phyloP scores from a whole-genome alignment of 345 rosid genomes.

The Eucalyptus microcorys region DNA sequence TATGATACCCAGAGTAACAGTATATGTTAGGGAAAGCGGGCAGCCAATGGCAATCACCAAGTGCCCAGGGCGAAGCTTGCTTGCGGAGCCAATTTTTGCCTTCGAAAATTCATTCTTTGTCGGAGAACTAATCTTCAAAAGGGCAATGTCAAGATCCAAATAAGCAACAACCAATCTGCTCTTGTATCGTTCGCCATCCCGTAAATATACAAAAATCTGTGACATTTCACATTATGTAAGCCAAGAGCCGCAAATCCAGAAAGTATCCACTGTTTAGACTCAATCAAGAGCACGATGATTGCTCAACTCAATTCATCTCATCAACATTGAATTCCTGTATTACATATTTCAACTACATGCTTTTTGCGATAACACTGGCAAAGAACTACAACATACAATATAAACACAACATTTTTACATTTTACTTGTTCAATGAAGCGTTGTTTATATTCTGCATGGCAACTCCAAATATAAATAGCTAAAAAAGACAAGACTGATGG shows the following conservation, averaged over 20 bases:
- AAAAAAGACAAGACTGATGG: background rate
- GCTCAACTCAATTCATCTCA: background rate
- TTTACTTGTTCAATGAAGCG: background rate
- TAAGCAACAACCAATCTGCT: conserved; percentile 66
- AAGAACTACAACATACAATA: background rate
- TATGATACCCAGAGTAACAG: conserved; percentile 87
- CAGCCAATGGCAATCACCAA: conserved; percentile 86
- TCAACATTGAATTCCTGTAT: background rate
- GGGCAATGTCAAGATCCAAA: conserved; percentile 86
- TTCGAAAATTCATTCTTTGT: conserved; percentile 47
- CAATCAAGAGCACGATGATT: background rate
- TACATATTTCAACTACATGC: background rate
- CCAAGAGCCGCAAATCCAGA: background rate
- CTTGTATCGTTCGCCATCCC: conserved; percentile 69
- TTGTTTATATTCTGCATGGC: background rate
- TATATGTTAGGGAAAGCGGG: conserved; percentile 75
- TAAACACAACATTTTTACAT: background rate
- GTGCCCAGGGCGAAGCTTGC: conserved; percentile 83
- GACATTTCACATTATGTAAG: background rate
- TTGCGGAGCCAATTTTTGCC: conserved; percentile 76
- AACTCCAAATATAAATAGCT: background rate
- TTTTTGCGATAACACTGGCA: background rate
- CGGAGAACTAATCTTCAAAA: conserved; percentile 56
- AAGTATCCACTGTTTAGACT: background rate
- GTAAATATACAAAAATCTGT: conserved; percentile 75